A percentile compares a stretch with the other conserved stretches of the same genome.
Evolutionary conservation across 2,329 filamentous ascomycete genomes (phyloP).

Genomic region (Penicillium concentricum): DNA sequence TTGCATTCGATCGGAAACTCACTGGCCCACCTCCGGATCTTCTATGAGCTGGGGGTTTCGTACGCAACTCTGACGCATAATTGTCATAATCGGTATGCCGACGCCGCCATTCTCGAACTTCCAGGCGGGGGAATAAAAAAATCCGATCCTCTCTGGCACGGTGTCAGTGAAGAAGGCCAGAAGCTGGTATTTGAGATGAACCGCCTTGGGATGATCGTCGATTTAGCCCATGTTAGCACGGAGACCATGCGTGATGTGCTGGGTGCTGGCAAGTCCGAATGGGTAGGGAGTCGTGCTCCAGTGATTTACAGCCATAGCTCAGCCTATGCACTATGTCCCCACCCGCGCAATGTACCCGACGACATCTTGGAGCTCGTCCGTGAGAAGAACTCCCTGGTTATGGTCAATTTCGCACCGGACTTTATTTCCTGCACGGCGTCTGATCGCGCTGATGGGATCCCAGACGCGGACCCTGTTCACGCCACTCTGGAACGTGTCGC

Average conservation of each 20-base stretch:
- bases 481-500: constrained; percentile 75
- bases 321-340: constrained; percentile 75
- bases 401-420: constrained; percentile 84
- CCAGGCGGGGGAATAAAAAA: constrained; percentile 38
- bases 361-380: constrained; percentile 76
- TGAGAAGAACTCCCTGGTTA: constrained; percentile 70
- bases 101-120: constrained; percentile 65
- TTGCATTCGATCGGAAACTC: constrained; percentile 91
- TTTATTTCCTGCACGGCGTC: constrained; percentile 74
- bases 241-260: constrained; percentile 87
- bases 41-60: constrained; percentile 74
- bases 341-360: constrained; percentile 88
- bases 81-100: constrained; percentile 86
- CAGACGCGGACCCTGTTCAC: constrained; percentile 65
- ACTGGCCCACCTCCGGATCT: constrained; percentile 65
- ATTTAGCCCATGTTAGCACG: constrained; percentile 73
- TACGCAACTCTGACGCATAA: constrained; percentile 92
- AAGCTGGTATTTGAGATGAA: constrained; percentile 85
- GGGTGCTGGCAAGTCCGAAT: constrained; percentile 57
- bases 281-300: constrained; percentile 73
- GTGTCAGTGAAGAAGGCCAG: constrained; percentile 69
- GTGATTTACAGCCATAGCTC: constrained; percentile 89
- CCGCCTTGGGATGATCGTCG: constrained; percentile 88
- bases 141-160: constrained; percentile 49
- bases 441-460: constrained; percentile 62